Evolutionary conservation across 2,329 filamentous ascomycete species (phyloP), one percentile per base, ranked within the genome.

Genomic region (Phaeomoniella chlamydospora): DNA sequence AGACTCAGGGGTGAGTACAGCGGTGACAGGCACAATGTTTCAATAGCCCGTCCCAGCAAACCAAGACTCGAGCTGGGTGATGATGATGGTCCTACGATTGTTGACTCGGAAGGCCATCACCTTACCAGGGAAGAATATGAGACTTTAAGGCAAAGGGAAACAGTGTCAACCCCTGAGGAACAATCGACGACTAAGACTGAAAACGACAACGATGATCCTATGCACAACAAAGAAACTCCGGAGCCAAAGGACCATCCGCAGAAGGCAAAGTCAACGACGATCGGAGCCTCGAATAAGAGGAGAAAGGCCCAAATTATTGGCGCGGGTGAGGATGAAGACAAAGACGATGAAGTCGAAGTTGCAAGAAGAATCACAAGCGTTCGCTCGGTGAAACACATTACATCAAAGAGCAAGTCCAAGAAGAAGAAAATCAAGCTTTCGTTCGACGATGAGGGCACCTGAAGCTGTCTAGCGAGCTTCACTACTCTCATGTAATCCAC

Each of bases 371-470:
- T n/a, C 6, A n/a, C 22, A 6, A 6, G 22, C 9, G n/a, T n/a
- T 26, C 9, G 22, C n/a, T 6, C n/a, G 22, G n/a, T n/a, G n/a
- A 13, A 18, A 5, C 5, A 32, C 31, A 14, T n/a, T 9, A n/a
- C 6, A n/a, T 6, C 22, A 6, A 61, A 60, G 42, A 42, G 51
- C 5, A 60, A 58, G 41, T 45, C 49, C 40, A 60, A 57, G 42
- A 56, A 55, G 39, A 62, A 61, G 53, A 63, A 61, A 45, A 58
- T 62, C 41, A 64, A 64, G 43, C 50, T 64, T 11, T 63, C 61
- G 2, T 64, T 64, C 43, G 56, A 61, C 32, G 57, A 62, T 16
- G 53, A 52, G 31, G 48, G 40, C 39, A 26, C 22, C 40, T 33
- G 14, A 29, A 35, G n/a, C n/a, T n/a, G n/a, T n/a, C n/a, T n/a